Conservation (phyloP, 75 land plant species). For the Larix kaempferi region DNA sequence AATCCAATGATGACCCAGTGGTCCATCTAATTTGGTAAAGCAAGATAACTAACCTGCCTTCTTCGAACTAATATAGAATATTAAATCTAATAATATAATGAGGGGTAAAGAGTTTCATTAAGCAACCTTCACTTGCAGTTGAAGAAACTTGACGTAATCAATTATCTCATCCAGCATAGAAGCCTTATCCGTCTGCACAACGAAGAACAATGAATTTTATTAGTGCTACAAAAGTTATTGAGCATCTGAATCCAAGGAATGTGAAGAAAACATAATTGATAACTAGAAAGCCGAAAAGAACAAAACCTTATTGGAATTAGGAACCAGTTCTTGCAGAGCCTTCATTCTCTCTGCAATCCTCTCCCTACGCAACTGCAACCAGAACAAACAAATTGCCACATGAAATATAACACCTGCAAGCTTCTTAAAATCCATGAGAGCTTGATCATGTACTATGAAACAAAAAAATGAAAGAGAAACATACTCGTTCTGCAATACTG, state of each 20-base stretch:
- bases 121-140: slow-evolving; percentile 35
- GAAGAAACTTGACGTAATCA: slow-evolving; percentile 35
- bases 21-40: not conserved
- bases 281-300: too few relatives aligned
- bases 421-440: too few relatives aligned
- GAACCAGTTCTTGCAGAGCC: slow-evolving; percentile 82
- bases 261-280: too few relatives aligned
- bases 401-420: too few relatives aligned
- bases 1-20: too few relatives aligned
- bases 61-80: not conserved
- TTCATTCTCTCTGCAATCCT: slow-evolving; percentile 90
- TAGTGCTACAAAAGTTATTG: too few relatives aligned
- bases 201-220: too few relatives aligned
- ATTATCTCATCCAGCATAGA: slow-evolving; percentile 41
- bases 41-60: not conserved
- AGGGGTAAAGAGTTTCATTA: not conserved
- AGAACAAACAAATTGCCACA: not conserved
- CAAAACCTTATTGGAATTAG: slow-evolving; percentile 79
- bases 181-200: slow-evolving; percentile 34
- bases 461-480: not conserved
- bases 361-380: slow-evolving; percentile 72
- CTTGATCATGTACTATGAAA: too few relatives aligned
- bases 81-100: not conserved
- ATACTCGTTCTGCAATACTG: slow-evolving; percentile 46
- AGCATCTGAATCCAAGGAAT: too few relatives aligned